These are phyloP conservation scores for Pythium diclinum DNA, from an alignment of 352 stramenopile genomes.

Conservation along the genomic window DNA sequence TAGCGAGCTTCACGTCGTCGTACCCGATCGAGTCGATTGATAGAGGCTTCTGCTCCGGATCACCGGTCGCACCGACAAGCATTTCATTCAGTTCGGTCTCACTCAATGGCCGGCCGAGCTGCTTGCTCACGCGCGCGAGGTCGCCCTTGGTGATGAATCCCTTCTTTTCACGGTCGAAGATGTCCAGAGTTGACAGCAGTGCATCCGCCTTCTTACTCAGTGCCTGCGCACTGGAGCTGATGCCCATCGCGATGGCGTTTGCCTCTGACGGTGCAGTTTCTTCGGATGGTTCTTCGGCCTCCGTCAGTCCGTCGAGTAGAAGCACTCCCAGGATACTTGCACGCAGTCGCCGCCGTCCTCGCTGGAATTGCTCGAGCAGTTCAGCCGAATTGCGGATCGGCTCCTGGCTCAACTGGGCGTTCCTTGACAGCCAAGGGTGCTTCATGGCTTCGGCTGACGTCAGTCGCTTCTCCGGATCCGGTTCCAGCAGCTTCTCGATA, in stretches of 20 bases:
- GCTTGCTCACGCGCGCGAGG: slow-evolving; percentile 67
- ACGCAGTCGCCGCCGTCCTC: slow-evolving; percentile 65
- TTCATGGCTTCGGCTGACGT: slow-evolving; percentile 60
- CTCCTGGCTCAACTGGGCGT: slow-evolving; percentile 46
- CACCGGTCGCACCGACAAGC: slow-evolving; percentile 70
- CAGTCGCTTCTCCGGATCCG: slow-evolving; percentile 59
- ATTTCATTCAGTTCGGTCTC: slow-evolving; percentile 82
- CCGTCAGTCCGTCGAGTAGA: slow-evolving; percentile 54
- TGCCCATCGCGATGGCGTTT: slow-evolving; percentile 52
- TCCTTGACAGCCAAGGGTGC: slow-evolving; percentile 69
- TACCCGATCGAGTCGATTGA: slow-evolving; percentile 62
- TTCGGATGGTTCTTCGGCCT: slow-evolving; percentile 27
- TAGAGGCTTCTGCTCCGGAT: slow-evolving; percentile 57
- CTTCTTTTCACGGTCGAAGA: slow-evolving; percentile 79
- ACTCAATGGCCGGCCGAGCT: slow-evolving; percentile 66
- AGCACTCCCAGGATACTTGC: slow-evolving; percentile 78
- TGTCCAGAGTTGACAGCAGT: slow-evolving; percentile 61
- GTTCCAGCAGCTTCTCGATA: slow-evolving; percentile 69
- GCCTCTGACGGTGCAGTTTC: not conserved
- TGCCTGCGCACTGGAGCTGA: slow-evolving; percentile 70
- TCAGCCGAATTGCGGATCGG: slow-evolving; percentile 70
- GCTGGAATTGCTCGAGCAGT: slow-evolving; percentile 76
- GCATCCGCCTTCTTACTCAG: slow-evolving; percentile 65
- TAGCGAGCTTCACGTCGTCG: slow-evolving; percentile 81
- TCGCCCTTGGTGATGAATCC: slow-evolving; percentile 80